These are phyloP conservation scores for Diaporthe aspalathi DNA, from an alignment of 2,329 filamentous ascomycete genomes.

Conservation along the genomic window DNA sequence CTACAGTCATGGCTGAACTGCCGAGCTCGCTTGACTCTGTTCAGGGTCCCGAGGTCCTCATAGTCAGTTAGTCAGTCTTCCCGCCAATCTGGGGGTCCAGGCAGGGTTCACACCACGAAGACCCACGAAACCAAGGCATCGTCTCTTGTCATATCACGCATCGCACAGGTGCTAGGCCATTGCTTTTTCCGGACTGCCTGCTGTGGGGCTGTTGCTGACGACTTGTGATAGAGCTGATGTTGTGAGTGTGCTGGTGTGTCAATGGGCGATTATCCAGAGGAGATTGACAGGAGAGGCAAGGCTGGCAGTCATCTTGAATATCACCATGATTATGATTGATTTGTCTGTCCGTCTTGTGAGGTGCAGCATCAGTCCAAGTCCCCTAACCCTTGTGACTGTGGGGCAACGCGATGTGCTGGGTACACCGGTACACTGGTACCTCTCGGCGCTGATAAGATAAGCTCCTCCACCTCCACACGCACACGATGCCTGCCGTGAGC, in stretches of 20 bases:
- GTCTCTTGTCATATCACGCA: background rate
- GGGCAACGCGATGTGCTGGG: background rate
- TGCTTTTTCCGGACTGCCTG: background rate
- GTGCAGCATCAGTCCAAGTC: background rate
- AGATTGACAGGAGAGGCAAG: background rate
- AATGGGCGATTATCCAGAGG: background rate
- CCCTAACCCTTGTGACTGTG: conserved; percentile 11
- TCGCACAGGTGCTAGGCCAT: too few species aligned
- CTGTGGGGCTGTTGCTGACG: background rate
- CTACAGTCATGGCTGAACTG: too few species aligned
- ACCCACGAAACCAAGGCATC: background rate
- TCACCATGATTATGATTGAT: too few species aligned
- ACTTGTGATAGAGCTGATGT: background rate
- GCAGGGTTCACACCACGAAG: background rate
- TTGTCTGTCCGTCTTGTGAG: too few species aligned
- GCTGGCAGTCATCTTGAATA: background rate
- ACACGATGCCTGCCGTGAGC: background rate
- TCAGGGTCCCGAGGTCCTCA: too few species aligned
- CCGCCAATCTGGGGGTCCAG: too few species aligned
- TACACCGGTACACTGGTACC: too few species aligned
- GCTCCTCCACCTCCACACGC: background rate
- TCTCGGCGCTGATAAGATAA: conserved; percentile 7
- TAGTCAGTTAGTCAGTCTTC: too few species aligned
- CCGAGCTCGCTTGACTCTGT: too few species aligned
- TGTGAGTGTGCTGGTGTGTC: background rate